Conservation (phyloP, 768 basidiomycete genomes). For the Fomitopsis serialis region DNA sequence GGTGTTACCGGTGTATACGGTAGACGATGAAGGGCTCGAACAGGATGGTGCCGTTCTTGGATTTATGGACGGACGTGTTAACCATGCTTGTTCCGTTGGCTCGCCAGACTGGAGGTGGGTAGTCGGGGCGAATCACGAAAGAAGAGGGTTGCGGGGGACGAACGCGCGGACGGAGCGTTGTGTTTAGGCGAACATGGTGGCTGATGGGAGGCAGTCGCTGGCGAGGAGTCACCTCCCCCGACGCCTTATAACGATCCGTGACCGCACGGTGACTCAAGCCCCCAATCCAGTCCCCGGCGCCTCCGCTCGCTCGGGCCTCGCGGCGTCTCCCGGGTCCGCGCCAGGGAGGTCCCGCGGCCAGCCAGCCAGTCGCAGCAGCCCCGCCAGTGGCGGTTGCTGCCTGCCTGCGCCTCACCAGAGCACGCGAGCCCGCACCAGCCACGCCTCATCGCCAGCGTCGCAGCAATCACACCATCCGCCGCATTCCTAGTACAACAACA, state of each 20-base stretch:
- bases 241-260: conserved; percentile 33
- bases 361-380: not conserved
- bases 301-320: conserved; percentile 7
- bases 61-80: conserved; percentile 75
- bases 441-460: not conserved
- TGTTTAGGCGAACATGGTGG: conserved; percentile 33
- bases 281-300: conserved; percentile 5
- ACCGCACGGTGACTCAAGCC: conserved; percentile 18
- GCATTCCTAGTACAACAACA: not conserved
- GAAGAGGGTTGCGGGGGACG: conserved; percentile 13
- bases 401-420: not conserved
- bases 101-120: conserved; percentile 23
- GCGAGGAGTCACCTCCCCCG: conserved; percentile 16
- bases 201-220: conserved; percentile 18
- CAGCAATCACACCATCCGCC: too few species aligned
- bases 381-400: not conserved
- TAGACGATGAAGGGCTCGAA: conserved; percentile 86
- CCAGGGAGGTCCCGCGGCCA: conserved; percentile 1
- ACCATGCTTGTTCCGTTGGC: conserved; percentile 54
- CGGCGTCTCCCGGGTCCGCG: not conserved
- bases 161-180: conserved; percentile 25
- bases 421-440: conserved; percentile 3
- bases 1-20: conserved; percentile 66
- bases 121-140: conserved; percentile 21
- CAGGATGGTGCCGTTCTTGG: conserved; percentile 81